Conservation (phyloP, 106 monocot species). For the Hemerocallis citrina region DNA sequence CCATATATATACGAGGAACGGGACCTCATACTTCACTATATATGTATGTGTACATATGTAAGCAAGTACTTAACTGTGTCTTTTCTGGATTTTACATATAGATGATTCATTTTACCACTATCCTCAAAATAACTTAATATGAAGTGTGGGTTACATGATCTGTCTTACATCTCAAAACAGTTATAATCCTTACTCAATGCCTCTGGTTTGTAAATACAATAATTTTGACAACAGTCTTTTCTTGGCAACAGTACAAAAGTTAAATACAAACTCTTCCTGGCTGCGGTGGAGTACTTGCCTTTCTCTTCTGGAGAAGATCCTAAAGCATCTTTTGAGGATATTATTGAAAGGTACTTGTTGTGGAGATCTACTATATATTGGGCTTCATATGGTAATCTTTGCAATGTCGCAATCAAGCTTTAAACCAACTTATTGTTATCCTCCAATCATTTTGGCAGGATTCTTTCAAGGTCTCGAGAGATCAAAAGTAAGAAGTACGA, state of each 20-base stretch:
- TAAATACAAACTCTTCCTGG: constrained; percentile 86
- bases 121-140: too few relatives aligned
- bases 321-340: constrained; percentile 83
- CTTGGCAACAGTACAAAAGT: constrained; percentile 47
- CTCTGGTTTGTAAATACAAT: background rate
- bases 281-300: constrained; percentile 81
- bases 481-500: constrained; percentile 38
- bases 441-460: constrained; percentile 33
- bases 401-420: background rate
- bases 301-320: constrained; percentile 58
- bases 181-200: background rate
- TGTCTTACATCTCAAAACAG: constrained; percentile 1
- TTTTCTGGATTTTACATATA: too few relatives aligned
- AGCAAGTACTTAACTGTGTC: background rate
- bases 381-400: background rate
- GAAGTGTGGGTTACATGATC: too few relatives aligned
- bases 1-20: too few relatives aligned
- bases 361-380: background rate
- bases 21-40: too few relatives aligned
- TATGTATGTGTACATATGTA: background rate
- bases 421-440: background rate
- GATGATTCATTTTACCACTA: too few relatives aligned
- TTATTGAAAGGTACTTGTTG: constrained; percentile 77
- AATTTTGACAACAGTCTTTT: background rate
- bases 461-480: constrained; percentile 84